These are phyloP conservation scores for Neopestalotiopsis rosae DNA, from an alignment of 2,329 filamentous ascomycete species.

Conservation along the genomic window DNA sequence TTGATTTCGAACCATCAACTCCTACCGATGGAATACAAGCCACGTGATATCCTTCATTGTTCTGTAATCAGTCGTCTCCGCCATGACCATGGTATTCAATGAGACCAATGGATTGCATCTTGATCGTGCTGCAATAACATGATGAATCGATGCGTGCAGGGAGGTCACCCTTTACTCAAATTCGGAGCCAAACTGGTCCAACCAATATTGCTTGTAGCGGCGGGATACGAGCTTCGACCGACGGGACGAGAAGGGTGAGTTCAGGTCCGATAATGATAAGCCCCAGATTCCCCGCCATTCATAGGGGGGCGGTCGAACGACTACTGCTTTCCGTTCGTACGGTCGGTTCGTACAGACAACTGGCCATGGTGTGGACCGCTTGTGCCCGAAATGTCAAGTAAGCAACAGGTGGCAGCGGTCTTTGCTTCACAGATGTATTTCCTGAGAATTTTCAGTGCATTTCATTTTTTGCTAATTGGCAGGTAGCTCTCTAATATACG, in stretches of 20 bases:
- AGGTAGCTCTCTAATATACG: background rate
- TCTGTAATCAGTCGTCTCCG: too few species aligned
- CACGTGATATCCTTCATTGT: too few species aligned
- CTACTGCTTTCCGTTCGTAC: constrained; percentile 5
- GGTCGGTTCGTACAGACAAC: background rate
- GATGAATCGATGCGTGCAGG: too few species aligned
- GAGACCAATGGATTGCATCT: too few species aligned
- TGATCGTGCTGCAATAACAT: too few species aligned
- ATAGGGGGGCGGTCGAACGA: background rate
- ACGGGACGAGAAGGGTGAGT: background rate
- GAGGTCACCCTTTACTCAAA: too few species aligned
- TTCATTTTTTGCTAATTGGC: background rate
- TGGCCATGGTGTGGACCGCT: background rate
- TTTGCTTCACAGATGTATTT: background rate
- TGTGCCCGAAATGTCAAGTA: background rate
- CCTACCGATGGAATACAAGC: too few species aligned
- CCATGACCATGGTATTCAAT: too few species aligned
- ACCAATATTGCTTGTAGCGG: too few species aligned
- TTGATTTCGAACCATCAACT: too few species aligned
- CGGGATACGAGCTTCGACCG: background rate
- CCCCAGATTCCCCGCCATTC: background rate
- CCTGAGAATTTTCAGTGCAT: background rate
- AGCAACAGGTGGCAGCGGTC: background rate
- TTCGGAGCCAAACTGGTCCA: too few species aligned
- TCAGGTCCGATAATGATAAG: background rate